Evolutionary conservation across 2,329 filamentous ascomycete genomes (phyloP), one percentile per base, ranked within the genome.

Genomic region (Talaromyces sp.): DNA sequence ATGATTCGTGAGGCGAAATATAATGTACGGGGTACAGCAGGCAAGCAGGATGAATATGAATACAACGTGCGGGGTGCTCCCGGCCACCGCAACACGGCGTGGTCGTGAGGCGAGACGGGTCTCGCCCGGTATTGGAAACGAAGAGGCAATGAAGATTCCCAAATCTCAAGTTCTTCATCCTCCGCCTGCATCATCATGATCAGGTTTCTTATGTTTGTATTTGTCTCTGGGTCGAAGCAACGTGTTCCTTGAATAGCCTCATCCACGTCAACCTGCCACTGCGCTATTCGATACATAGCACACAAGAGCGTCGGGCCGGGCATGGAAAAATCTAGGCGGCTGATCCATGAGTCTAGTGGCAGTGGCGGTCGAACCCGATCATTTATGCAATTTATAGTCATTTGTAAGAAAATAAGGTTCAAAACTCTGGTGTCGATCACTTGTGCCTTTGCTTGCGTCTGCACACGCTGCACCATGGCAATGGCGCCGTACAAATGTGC

Each of bases 381-480:
- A 10, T 46, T 46, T 17, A 58, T 19, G 9, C 56, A 58, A 13
- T 43, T 50, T 14, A 58, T n/a, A 9, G 50, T 21, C 7, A 31
- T 58, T 24, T 58, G 56, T n/a, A 58, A 58, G 49, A 50, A 51
- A 24, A 58, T 50, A 7, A 41, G 19, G 50, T 58, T 58, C 6
- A 52, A 8, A 13, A 58, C 27, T 41, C 56, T 50, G 2, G n/a
- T n/a, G 26, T 58, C 56, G 24, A 58, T 35, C 26, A 35, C 19
- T 24, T 29, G 29, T 38, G 13, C 31, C 11, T n/a, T 31, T 9
- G 49, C 29, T n/a, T 29, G 17, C 7, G 46, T n/a, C 17, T 58
- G 29, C 4, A 58, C n/a, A 10, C 26, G 46, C 49, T 49, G 56
- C 9, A 58, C 13, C 31, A 58, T 52, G 7, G 56, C 56, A 38